These are phyloP conservation scores for Penicillium glabrum DNA, from an alignment of 2,329 filamentous ascomycete genomes.

Conservation along the genomic window DNA sequence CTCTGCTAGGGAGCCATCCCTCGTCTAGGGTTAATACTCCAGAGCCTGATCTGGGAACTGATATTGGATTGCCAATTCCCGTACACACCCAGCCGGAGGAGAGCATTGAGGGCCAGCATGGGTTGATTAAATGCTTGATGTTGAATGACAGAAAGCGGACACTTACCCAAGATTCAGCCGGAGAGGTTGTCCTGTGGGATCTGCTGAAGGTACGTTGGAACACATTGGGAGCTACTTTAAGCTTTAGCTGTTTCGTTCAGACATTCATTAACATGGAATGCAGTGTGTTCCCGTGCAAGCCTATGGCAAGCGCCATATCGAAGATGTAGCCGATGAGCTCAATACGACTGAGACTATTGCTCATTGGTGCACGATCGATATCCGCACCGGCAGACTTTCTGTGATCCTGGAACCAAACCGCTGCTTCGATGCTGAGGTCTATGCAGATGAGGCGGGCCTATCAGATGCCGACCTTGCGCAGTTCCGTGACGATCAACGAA, in stretches of 20 bases:
- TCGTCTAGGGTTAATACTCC: slow-evolving; percentile 49
- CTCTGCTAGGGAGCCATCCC: slow-evolving; percentile 62
- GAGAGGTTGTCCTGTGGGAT: slow-evolving; percentile 95
- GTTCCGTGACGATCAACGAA: slow-evolving; percentile 90
- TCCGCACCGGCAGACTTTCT: slow-evolving; percentile 85
- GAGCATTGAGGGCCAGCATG: slow-evolving; percentile 92
- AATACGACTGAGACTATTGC: slow-evolving; percentile 88
- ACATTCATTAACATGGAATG: neutral
- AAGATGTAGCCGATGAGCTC: slow-evolving; percentile 83
- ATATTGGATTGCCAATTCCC: slow-evolving; percentile 56
- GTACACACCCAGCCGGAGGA: slow-evolving; percentile 70
- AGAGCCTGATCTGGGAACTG: slow-evolving; percentile 54
- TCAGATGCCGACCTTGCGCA: slow-evolving; percentile 64
- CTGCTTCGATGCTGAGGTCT: slow-evolving; percentile 96
- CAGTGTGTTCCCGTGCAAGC: slow-evolving; percentile 83
- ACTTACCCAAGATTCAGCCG: slow-evolving; percentile 88
- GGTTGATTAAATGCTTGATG: slow-evolving; percentile 87
- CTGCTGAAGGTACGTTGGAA: slow-evolving; percentile 65
- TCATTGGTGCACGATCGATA: slow-evolving; percentile 95
- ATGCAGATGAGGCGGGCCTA: slow-evolving; percentile 81
- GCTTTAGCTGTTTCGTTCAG: neutral
- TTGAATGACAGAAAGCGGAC: slow-evolving; percentile 88
- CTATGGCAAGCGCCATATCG: slow-evolving; percentile 92
- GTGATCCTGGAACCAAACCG: slow-evolving; percentile 92
- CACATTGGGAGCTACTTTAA: neutral